phyloP scores from a whole-genome alignment of 768 basidiomycete genomes.

The Cystofilobasidium capitatum region DNA sequence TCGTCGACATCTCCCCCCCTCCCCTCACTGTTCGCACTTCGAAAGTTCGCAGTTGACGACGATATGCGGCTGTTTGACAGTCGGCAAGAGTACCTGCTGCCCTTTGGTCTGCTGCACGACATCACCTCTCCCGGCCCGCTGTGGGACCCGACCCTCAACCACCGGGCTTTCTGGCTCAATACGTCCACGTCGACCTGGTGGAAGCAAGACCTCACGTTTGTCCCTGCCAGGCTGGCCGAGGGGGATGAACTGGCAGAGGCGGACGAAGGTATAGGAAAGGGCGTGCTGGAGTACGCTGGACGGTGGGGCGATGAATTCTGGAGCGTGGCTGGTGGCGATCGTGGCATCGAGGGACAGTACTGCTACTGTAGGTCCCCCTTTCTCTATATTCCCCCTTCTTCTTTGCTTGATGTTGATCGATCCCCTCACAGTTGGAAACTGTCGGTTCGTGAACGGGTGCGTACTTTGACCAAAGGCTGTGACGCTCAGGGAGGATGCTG shows the following conservation, averaged over 20 bases:
- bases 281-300: slow-evolving; percentile 25
- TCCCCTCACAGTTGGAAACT: slow-evolving; percentile 12
- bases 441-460: slow-evolving; percentile 25
- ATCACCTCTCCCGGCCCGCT: slow-evolving; percentile 16
- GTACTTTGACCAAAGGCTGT: not conserved
- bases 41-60: not conserved
- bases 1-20: not conserved
- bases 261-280: not conserved
- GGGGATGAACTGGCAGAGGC: not conserved
- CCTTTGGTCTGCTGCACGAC: slow-evolving; percentile 25
- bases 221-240: not conserved
- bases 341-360: slow-evolving; percentile 13
- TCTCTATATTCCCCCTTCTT: not conserved
- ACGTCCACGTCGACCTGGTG: slow-evolving; percentile 25
- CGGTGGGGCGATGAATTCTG: slow-evolving; percentile 28
- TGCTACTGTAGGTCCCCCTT: slow-evolving; percentile 7
- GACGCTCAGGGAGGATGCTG: not conserved
- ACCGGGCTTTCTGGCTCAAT: slow-evolving; percentile 27
- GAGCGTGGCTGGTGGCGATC: slow-evolving; percentile 3
- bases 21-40: not conserved
- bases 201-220: slow-evolving; percentile 23
- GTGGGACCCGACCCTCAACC: slow-evolving; percentile 24
- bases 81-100: slow-evolving; percentile 24
- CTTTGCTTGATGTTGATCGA: not conserved
- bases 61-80: not conserved